Percentiles rank a stretch among this genome's conserved stretches.
Conservation (phyloP, 345 rosid species). For the Brassica nigra region DNA sequence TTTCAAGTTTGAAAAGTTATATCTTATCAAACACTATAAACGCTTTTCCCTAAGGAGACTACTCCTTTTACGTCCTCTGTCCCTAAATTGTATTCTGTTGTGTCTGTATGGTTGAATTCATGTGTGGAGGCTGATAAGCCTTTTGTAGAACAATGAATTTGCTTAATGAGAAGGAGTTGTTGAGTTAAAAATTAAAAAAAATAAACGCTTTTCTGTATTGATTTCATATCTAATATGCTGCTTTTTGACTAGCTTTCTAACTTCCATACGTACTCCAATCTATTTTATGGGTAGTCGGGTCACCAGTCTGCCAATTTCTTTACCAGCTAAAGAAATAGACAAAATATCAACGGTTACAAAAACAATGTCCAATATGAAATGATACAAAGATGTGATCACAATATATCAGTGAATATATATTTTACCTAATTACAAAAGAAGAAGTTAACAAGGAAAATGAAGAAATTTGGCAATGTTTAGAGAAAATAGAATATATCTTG, state of each 20-base stretch:
- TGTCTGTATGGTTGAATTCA: too few relatives aligned
- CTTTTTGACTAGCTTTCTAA: constrained; percentile 44
- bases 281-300: constrained; percentile 36
- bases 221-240: constrained; percentile 21
- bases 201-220: background rate
- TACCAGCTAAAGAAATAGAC: constrained; percentile 11
- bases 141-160: too few relatives aligned
- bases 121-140: too few relatives aligned
- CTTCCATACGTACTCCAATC: constrained; percentile 38
- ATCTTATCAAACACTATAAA: background rate
- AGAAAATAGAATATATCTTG: background rate
- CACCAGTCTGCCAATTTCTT: constrained; percentile 30
- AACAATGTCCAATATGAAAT: constrained; percentile 26
- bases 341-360: constrained; percentile 17
- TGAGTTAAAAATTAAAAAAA: too few relatives aligned
- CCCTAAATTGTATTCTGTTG: too few relatives aligned
- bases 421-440: constrained; percentile 24
- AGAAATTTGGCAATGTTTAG: background rate
- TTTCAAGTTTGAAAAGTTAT: background rate
- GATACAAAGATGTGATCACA: constrained; percentile 17
- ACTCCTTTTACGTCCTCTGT: too few relatives aligned
- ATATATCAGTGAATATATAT: background rate
- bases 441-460: constrained; percentile 22
- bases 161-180: too few relatives aligned
- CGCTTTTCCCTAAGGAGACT: too few relatives aligned